phyloP scores from a whole-genome alignment of 257 asterid species.

The Paulownia fortunei region DNA sequence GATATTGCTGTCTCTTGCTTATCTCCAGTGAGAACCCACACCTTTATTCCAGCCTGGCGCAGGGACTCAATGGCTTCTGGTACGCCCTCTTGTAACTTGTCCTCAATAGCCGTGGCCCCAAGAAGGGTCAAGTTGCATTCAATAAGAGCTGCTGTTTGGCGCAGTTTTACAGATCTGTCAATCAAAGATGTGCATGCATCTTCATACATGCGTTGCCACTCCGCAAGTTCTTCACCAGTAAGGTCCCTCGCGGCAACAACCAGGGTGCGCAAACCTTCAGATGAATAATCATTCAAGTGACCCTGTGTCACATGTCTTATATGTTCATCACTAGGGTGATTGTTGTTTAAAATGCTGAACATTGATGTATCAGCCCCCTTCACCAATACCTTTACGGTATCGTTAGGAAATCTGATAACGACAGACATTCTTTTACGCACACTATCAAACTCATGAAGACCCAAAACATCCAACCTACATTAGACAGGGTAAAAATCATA shows the following conservation, averaged over 20 bases:
- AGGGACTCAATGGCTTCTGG: constrained; percentile 96
- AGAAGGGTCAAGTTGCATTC: constrained; percentile 87
- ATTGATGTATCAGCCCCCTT: constrained; percentile 97
- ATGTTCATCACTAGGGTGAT: constrained; percentile 48
- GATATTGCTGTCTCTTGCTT: constrained; percentile 99
- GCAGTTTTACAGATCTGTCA: constrained; percentile 84
- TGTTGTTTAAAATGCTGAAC: constrained; percentile 72
- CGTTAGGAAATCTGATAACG: constrained; percentile 79
- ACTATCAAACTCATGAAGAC: constrained; percentile 98
- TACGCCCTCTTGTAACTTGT: constrained; percentile 94
- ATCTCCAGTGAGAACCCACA: constrained; percentile 99
- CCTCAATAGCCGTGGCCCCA: constrained; percentile 98
- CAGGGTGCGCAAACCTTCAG: constrained; percentile 96
- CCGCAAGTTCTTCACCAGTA: constrained; percentile 67
- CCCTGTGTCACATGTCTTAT: constrained; percentile 55
- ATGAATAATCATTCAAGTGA: constrained; percentile 85
- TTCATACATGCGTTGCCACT: constrained; percentile 94
- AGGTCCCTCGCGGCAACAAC: constrained; percentile 89
- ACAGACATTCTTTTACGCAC: constrained; percentile 99
- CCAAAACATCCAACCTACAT: constrained; percentile 97
- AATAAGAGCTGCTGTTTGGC: constrained; percentile 86
- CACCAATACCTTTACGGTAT: constrained; percentile 84
- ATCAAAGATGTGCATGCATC: constrained; percentile 96
- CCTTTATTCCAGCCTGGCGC: constrained; percentile 96
- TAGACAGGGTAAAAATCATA: constrained; percentile 20